phyloP scores from a whole-genome alignment of 805 yeast species.

The Yamadazyma ubonensis region DNA sequence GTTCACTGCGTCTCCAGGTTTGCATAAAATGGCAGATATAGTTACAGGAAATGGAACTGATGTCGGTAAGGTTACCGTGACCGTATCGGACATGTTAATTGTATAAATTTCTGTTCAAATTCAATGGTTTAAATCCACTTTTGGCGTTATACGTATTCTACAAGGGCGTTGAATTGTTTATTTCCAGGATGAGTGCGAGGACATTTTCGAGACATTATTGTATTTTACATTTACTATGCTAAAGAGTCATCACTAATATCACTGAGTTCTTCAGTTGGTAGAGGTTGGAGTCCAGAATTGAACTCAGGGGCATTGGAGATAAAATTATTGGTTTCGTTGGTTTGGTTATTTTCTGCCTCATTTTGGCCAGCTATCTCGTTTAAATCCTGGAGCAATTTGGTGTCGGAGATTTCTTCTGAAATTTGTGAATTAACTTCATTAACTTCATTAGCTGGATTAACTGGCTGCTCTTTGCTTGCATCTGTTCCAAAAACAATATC shows the following conservation, averaged over 20 bases:
- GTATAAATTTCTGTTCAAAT: background rate
- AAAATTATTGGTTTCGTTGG: background rate
- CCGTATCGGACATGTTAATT: conserved; percentile 32
- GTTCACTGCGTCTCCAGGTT: conserved; percentile 44
- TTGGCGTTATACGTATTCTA: too few relatives aligned
- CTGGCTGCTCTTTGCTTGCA: background rate
- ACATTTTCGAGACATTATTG: background rate
- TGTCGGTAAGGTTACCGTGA: conserved; percentile 56
- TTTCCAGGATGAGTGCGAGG: background rate
- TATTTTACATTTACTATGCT: background rate
- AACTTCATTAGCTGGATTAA: too few relatives aligned
- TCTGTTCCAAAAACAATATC: conserved; percentile 13
- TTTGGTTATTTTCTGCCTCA: background rate
- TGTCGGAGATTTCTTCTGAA: background rate
- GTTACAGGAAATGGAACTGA: conserved; percentile 69
- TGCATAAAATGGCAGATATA: conserved; percentile 48
- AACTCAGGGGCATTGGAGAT: background rate
- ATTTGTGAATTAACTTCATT: too few relatives aligned
- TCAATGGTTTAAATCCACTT: too few relatives aligned
- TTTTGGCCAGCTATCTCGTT: background rate
- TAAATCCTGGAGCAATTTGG: too few relatives aligned
- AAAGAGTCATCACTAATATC: conserved; percentile 8
- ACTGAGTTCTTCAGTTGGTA: conserved; percentile 3
- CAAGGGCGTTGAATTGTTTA: conserved; percentile 1
- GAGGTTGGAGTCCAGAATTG: background rate